phyloP scores from a whole-genome alignment of 345 rosid genomes.

The Arabidopsis suecica region DNA sequence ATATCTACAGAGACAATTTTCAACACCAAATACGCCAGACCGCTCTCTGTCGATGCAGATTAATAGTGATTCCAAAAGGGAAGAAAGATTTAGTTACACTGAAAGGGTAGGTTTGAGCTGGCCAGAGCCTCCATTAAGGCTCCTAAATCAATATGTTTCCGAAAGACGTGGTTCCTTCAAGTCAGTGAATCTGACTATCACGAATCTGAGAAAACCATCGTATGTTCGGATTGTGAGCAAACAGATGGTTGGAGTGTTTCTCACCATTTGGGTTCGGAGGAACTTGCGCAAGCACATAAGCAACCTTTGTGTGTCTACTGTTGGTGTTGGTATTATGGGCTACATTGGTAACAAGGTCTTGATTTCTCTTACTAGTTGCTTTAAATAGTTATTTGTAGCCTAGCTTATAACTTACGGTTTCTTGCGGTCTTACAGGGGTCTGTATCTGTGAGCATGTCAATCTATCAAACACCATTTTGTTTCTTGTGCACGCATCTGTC shows the following conservation, averaged over 20 bases:
- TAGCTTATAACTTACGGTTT: slow-evolving; percentile 18
- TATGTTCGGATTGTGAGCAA: slow-evolving; percentile 84
- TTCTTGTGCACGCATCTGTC: slow-evolving; percentile 86
- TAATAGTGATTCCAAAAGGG: slow-evolving; percentile 57
- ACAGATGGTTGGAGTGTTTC: slow-evolving; percentile 94
- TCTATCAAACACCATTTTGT: slow-evolving; percentile 87
- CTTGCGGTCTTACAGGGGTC: slow-evolving; percentile 67
- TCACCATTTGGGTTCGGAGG: slow-evolving; percentile 87
- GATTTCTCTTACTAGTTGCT: slow-evolving; percentile 32
- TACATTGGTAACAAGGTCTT: slow-evolving; percentile 94
- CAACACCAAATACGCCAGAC: slow-evolving; percentile 61
- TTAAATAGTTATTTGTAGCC: background rate
- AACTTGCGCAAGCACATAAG: slow-evolving; percentile 86
- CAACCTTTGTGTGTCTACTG: slow-evolving; percentile 80
- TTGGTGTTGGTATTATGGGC: slow-evolving; percentile 97
- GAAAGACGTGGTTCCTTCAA: slow-evolving; percentile 63
- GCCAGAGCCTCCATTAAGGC: slow-evolving; percentile 78
- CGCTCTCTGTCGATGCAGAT: slow-evolving; percentile 53
- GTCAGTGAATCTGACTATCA: slow-evolving; percentile 56
- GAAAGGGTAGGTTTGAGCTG: slow-evolving; percentile 76
- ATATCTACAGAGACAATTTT: slow-evolving; percentile 56
- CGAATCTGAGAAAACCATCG: slow-evolving; percentile 65
- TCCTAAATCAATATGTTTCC: slow-evolving; percentile 61
- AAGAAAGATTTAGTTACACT: slow-evolving; percentile 58
- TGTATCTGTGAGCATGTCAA: slow-evolving; percentile 89